Base-by-base conservation (phyloP, 2,329 filamentous ascomycete species). In the Pseudogymnoascus sp. region DNA sequence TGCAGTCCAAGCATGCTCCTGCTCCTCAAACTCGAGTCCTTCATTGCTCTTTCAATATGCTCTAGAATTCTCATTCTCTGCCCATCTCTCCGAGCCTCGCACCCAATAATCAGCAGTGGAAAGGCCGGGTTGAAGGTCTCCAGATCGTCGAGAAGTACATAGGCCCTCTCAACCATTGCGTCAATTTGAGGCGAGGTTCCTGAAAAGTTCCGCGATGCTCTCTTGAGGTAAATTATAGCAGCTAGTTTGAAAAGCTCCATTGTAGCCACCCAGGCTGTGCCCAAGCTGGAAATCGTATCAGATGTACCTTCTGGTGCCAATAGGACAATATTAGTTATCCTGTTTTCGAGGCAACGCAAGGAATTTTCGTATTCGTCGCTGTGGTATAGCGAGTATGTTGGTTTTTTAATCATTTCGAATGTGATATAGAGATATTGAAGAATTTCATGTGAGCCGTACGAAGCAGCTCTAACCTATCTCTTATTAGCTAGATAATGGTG, bases 21-120 rank as follows among this genome's bases (percentile, higher is more conserved):
- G 12, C 21, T n/a, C 38, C 61, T 60, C 61, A 63, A 63, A 61
- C 23, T 53, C 43, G 63, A 64, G 23, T 18, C 62, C 42, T 38
- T 60, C 60, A 63, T 63, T 61, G 63, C 59, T 56, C 61, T 68
- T 63, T 63, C 63, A 62, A 68, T 65, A 62, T 65, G 53, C 40
- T 60, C 62, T 11, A 68, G 64, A 59, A 67, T 64, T 14, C 34
- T 65, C 25, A 67, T 63, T 63, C 68, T 66, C 63, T 68, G 66
- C 21, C 62, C 64, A 65, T 72, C 71, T 61, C 62, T 67, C 42
- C 69, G 65, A 53, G 71, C 71, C 62, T 72, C 71, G 61, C 71
- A 72, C 59, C 68, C 66, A 56, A 71, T 62, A 63, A 73, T 68
- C 40, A 72, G 66, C 14, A 73, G 63, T 49, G 71, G 69, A 63